phyloP scores from a whole-genome alignment of 441 rosid species.

The Populus hybrid region DNA sequence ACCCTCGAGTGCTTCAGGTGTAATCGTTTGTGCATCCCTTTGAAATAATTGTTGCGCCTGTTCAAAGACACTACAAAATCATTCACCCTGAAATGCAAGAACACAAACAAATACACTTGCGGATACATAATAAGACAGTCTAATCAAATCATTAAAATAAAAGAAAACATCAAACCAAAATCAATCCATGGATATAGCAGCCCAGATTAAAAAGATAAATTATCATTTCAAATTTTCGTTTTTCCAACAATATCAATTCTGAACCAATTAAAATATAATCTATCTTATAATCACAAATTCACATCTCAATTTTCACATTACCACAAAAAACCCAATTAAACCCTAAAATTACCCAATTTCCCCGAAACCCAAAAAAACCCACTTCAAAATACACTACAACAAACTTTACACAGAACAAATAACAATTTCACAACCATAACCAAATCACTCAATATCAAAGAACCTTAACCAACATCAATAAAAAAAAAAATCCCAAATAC shows the following conservation, averaged over 20 bases:
- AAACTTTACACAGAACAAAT: no score
- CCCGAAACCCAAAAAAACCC: no score
- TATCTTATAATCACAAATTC: not conserved
- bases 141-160: no score
- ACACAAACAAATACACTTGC: not conserved
- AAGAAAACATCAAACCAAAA: not conserved
- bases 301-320: not conserved
- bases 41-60: slow-evolving; percentile 93
- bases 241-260: not conserved
- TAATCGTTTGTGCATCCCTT: slow-evolving; percentile 88
- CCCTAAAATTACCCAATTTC: no score
- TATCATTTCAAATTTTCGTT: not conserved
- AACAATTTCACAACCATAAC: no score
- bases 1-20: slow-evolving; percentile 91
- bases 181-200: not conserved
- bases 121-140: no score
- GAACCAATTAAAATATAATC: not conserved
- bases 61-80: slow-evolving; percentile 15
- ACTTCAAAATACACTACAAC: no score
- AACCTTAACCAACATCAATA: not conserved
- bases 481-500: not conserved
- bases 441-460: not conserved
- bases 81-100: not conserved
- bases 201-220: not conserved
- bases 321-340: not conserved